Evolutionary conservation across 2,329 filamentous ascomycete genomes (phyloP), one percentile per base, ranked within the genome.

Genomic region (Cordyceps javanica): DNA sequence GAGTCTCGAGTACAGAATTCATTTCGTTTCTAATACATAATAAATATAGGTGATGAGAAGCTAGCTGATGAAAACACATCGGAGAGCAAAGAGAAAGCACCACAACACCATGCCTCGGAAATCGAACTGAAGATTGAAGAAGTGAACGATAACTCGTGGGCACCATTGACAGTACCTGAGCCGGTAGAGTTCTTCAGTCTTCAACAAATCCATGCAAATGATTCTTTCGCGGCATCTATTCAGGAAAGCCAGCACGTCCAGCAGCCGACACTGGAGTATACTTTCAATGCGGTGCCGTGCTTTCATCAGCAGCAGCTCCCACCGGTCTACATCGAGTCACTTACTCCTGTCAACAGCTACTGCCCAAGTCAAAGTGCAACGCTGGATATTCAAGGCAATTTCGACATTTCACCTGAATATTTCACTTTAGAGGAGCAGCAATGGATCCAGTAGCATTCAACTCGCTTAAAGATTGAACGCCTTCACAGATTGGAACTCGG

Each of bases 391-490:
- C 32, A 38, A n/a, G 46, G 25, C 36, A n/a, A 38, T 14, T 28
- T 38, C 13, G 39, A 5, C 21, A 7, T 19, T 1, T 16, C 36
- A 21, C 6, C 4, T 16, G 46, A 16, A 10, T 10, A 34, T 23
- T 23, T 16, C 19, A 14, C 23, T 10, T 26, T 10, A 4, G 50
- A 38, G 11, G 50, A 42, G 36, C 50, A 41, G n/a, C 36, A 42
- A n/a, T 53, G 50, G 50, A 53, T 42, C 25, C 50, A 53, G 50
- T 41, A 51, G 36, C 53, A 36, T 68, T 3, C 66, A 69, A 34
- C 63, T 71, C 1, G 62, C 70, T 8, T 41, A 36, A 26, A 21
- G 23, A 25, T 23, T 55, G 39, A 32, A 36, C n/a, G 41, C 4
- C 8, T 9, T 41, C 38, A 4, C 38, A 41, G 8, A 23, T 8